phyloP scores from a whole-genome alignment of 2,329 filamentous ascomycete species.

The Pyrenophora tritici-repentis region DNA sequence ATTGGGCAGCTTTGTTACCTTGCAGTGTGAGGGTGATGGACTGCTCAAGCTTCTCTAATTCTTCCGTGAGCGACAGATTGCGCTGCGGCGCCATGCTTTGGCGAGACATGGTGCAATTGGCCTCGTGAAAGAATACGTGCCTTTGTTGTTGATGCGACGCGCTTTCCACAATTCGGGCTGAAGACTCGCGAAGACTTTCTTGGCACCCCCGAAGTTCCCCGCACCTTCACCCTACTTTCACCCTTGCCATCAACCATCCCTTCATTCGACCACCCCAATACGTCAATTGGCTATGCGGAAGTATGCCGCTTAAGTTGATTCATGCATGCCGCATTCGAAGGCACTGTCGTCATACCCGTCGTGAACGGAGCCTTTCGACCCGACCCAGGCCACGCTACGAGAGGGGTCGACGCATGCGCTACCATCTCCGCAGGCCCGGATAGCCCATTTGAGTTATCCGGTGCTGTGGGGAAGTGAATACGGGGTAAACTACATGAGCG shows the following conservation, averaged over 20 bases:
- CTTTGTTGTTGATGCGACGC: constrained; percentile 16
- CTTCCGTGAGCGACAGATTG: constrained; percentile 82
- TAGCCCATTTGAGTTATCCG: constrained; percentile 8
- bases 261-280: not conserved
- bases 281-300: constrained; percentile 7
- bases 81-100: constrained; percentile 55
- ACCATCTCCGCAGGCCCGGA: constrained; percentile 33
- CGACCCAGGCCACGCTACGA: constrained; percentile 16
- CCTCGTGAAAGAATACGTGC: not conserved
- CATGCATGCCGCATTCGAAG: too few species aligned
- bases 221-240: constrained; percentile 3
- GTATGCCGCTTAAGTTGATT: not conserved
- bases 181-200: constrained; percentile 17
- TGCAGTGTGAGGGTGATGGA: constrained; percentile 95
- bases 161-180: constrained; percentile 15
- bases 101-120: constrained; percentile 55
- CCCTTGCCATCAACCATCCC: not conserved
- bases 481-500: constrained; percentile 10
- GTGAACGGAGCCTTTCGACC: constrained; percentile 17
- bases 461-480: constrained; percentile 8
- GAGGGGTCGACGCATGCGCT: constrained; percentile 37
- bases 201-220: constrained; percentile 27
- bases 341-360: constrained; percentile 7
- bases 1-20: constrained; percentile 55
- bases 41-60: constrained; percentile 94